Conservation (phyloP, 306 rosid species). For the Dryas octopetala region DNA sequence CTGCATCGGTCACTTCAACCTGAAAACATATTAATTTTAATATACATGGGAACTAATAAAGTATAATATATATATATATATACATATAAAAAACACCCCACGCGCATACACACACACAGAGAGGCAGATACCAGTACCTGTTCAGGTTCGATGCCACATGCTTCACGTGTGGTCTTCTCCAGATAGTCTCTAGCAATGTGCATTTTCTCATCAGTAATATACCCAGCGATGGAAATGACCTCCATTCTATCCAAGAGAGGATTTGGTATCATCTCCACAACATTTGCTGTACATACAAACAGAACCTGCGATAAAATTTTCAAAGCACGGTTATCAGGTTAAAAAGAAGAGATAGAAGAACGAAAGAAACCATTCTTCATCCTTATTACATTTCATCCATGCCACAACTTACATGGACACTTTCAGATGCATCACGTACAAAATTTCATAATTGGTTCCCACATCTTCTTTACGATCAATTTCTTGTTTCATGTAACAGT, state of each 20-base stretch:
- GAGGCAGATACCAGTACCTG: constrained; percentile 48
- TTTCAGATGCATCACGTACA: background rate
- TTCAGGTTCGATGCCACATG: constrained; percentile 87
- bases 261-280: constrained; percentile 87
- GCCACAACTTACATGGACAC: background rate
- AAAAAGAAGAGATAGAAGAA: constrained; percentile 11
- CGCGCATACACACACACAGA: background rate
- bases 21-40: constrained; percentile 31
- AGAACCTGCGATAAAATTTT: constrained; percentile 72
- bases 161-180: constrained; percentile 93
- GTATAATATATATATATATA: background rate
- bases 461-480: background rate
- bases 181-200: constrained; percentile 97
- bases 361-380: background rate
- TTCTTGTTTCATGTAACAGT: background rate
- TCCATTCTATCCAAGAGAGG: constrained; percentile 98
- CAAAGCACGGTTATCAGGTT: constrained; percentile 13
- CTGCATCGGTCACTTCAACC: constrained; percentile 84
- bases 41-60: background rate
- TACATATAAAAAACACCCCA: background rate
- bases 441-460: background rate
- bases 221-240: constrained; percentile 90
- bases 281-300: constrained; percentile 97
- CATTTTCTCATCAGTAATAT: constrained; percentile 95
- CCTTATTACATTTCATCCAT: background rate